A percentile compares a stretch with the other conserved stretches of the same genome.
These are phyloP conservation scores for Termitomyces sp. DNA, from an alignment of 768 basidiomycete genomes.

Conservation along the genomic window DNA sequence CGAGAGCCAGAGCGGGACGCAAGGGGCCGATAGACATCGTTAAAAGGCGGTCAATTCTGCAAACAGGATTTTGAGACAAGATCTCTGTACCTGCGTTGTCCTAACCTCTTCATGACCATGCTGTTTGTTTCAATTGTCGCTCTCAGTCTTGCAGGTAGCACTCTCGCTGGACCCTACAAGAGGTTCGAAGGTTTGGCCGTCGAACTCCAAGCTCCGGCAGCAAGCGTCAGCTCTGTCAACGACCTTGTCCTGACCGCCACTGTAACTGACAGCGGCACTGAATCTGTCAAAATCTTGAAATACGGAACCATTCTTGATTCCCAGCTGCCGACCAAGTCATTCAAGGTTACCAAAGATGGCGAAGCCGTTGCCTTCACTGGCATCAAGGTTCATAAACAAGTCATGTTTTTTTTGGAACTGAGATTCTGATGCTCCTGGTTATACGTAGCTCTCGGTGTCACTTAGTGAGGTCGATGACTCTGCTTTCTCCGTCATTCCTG, in stretches of 20 bases:
- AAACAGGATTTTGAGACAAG: background rate
- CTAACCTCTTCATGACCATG: conserved; percentile 19
- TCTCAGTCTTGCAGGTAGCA: conserved; percentile 26
- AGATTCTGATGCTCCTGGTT: background rate
- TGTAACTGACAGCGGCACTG: conserved; percentile 39
- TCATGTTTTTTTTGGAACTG: background rate
- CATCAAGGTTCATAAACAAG: conserved; percentile 31
- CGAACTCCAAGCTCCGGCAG: conserved; percentile 25
- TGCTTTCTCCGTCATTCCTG: conserved; percentile 37
- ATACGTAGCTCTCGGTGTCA: conserved; percentile 34
- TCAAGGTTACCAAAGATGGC: conserved; percentile 40
- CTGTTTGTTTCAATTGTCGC: conserved; percentile 27
- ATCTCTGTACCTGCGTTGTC: background rate
- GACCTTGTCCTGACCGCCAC: conserved; percentile 40
- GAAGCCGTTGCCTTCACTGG: conserved; percentile 40
- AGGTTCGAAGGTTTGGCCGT: conserved; percentile 32
- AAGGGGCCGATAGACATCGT: background rate
- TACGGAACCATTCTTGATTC: conserved; percentile 47
- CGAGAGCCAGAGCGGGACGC: background rate
- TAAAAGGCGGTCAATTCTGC: background rate
- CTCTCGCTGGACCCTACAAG: conserved; percentile 32
- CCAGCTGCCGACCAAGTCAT: conserved; percentile 41
- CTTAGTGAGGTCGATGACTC: conserved; percentile 36
- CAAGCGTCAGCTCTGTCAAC: conserved; percentile 33
- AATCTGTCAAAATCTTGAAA: conserved; percentile 42